Evolutionary conservation across 257 asterid species (phyloP).

Genomic region (Agastache rugosa): DNA sequence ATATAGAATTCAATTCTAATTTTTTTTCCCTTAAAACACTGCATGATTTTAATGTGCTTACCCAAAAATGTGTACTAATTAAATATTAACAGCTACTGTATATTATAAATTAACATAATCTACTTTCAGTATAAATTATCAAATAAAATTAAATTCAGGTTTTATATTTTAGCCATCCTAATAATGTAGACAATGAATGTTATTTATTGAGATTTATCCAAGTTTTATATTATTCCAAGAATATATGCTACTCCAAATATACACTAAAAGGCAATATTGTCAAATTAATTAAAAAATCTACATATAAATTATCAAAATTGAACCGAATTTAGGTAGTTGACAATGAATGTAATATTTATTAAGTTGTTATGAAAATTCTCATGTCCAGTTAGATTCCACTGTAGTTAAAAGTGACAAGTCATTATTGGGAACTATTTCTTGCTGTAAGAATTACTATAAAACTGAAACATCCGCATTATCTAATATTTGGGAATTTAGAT

Average conservation of each 20-base stretch:
- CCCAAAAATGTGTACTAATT: neutral
- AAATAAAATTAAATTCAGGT: neutral
- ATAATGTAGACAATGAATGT: neutral
- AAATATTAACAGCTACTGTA: neutral
- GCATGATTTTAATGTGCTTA: neutral
- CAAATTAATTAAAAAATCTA: neutral
- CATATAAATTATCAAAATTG: neutral
- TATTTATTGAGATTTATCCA: neutral
- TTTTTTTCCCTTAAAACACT: neutral
- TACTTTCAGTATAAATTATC: neutral
- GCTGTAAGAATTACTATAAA: neutral
- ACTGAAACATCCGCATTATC: neutral
- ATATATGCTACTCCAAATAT: neutral
- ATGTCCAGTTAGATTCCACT: neutral
- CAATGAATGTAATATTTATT: neutral
- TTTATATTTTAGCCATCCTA: neutral
- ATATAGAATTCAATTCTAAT: no score
- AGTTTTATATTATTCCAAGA: neutral
- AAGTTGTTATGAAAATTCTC: neutral
- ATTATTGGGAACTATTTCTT: neutral
- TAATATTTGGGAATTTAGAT: no score
- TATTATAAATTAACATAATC: neutral
- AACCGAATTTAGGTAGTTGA: neutral
- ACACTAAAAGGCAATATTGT: neutral
- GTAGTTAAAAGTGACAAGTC: neutral